phyloP scores from a whole-genome alignment of 1,284 basidiomycete genomes.

The Pterulicium gracile region DNA sequence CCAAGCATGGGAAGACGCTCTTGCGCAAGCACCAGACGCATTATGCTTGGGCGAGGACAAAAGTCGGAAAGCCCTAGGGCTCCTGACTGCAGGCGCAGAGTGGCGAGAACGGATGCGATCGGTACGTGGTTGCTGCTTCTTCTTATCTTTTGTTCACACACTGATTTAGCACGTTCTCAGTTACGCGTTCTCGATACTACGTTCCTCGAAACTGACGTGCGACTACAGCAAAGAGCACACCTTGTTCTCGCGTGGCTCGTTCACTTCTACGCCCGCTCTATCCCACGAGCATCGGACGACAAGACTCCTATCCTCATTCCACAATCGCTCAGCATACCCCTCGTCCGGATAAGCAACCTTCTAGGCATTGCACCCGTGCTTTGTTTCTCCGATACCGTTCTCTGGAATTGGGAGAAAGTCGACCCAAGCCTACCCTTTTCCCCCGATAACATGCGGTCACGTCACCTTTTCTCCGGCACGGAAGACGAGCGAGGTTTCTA shows the following conservation, averaged over 20 bases:
- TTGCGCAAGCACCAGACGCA: conserved; percentile 41
- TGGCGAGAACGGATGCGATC: conserved; percentile 60
- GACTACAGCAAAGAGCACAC: conserved; percentile 74
- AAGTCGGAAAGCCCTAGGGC: conserved; percentile 33
- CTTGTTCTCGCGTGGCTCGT: conserved; percentile 83
- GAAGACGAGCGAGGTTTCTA: conserved; percentile 86
- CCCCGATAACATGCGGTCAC: conserved; percentile 53
- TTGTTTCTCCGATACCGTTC: conserved; percentile 92
- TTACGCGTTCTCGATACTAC: conserved; percentile 58
- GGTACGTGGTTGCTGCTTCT: conserved; percentile 36
- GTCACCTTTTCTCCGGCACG: conserved; percentile 76
- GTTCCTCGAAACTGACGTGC: conserved; percentile 39
- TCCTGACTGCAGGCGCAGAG: conserved; percentile 38
- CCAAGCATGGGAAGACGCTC: conserved; percentile 65
- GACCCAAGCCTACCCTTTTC: conserved; percentile 43
- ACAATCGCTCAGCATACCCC: conserved; percentile 69
- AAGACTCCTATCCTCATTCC: conserved; percentile 47
- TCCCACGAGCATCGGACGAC: conserved; percentile 32
- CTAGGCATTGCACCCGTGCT: conserved; percentile 87
- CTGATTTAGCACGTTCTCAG: conserved; percentile 23
- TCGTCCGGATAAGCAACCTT: conserved; percentile 64
- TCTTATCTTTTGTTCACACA: conserved; percentile 4
- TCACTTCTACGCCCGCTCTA: conserved; percentile 85
- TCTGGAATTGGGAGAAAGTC: conserved; percentile 83
- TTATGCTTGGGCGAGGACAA: conserved; percentile 57